Percentiles rank a stretch among this genome's conserved stretches.
Evolutionary conservation across 2,329 filamentous ascomycete genomes (phyloP).

Genomic region (Plectosphaerella cucumerina): DNA sequence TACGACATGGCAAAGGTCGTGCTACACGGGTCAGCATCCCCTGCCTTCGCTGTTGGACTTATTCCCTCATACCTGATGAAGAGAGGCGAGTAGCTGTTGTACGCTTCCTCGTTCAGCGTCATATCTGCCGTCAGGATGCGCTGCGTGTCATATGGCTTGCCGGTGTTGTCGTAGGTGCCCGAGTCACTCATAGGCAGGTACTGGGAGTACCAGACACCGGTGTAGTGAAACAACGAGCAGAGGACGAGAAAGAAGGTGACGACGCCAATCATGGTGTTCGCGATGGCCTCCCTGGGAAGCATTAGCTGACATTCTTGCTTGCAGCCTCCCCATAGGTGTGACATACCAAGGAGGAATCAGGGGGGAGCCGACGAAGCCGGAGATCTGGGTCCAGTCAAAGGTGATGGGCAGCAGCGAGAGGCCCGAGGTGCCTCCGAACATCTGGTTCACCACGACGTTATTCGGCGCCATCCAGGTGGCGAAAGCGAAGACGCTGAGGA

Average conservation of each 20-base stretch:
- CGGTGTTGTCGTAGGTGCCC: constrained; percentile 68
- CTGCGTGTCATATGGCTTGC: constrained; percentile 57
- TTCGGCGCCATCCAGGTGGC: constrained; percentile 69
- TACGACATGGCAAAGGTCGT: constrained; percentile 69
- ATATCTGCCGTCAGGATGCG: constrained; percentile 58
- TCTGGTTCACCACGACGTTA: constrained; percentile 64
- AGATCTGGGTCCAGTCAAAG: constrained; percentile 72
- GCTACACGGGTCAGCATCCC: constrained; percentile 29
- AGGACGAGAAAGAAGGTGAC: constrained; percentile 61
- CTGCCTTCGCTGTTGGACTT: constrained; percentile 2
- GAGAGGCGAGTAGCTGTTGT: constrained; percentile 62
- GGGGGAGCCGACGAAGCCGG: constrained; percentile 64
- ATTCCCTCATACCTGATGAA: constrained; percentile 48
- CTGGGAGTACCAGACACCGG: constrained; percentile 58
- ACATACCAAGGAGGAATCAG: constrained; percentile 64
- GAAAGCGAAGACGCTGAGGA: constrained; percentile 66
- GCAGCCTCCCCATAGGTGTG: not conserved
- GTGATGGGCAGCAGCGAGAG: constrained; percentile 67
- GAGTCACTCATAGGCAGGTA: constrained; percentile 69
- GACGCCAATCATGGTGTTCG: constrained; percentile 67
- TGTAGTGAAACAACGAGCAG: constrained; percentile 59
- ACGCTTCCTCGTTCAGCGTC: constrained; percentile 59
- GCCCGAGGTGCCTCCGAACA: constrained; percentile 67
- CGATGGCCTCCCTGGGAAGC: constrained; percentile 59
- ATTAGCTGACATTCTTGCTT: not conserved